phyloP scores from a whole-genome alignment of 73 alveolate genomes.

The Halteria grandinella region DNA sequence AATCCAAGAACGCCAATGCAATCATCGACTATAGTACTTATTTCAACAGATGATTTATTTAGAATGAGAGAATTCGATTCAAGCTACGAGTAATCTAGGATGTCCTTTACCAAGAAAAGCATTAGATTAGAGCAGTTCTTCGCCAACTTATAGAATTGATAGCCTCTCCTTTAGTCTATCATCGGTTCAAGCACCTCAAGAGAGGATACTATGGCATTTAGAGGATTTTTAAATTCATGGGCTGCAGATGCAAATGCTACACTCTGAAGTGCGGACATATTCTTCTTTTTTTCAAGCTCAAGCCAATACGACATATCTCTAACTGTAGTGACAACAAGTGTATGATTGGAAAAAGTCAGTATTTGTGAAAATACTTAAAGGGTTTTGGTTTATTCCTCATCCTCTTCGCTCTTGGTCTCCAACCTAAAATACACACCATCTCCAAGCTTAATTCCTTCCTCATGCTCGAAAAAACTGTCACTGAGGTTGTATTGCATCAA shows the following conservation, averaged over 20 bases:
- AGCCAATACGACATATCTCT: slow-evolving; percentile 21
- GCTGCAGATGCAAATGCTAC: slow-evolving; percentile 35
- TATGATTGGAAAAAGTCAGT: not conserved
- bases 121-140: slow-evolving; percentile 29
- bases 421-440: not conserved
- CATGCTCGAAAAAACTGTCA: not conserved
- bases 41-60: not conserved
- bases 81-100: slow-evolving; percentile 31
- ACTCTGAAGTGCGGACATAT: not conserved
- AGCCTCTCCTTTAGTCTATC: not conserved
- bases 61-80: slow-evolving; percentile 11
- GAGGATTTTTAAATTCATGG: slow-evolving; percentile 59
- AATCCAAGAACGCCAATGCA: not conserved
- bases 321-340: not conserved
- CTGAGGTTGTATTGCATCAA: not conserved
- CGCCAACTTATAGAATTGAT: slow-evolving; percentile 3
- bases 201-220: slow-evolving; percentile 30
- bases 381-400: not conserved
- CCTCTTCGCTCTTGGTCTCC: not conserved
- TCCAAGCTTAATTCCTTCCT: not conserved
- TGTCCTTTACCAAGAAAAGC: slow-evolving; percentile 43
- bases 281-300: slow-evolving; percentile 13
- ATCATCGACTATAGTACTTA: not conserved
- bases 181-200: slow-evolving; percentile 4
- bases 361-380: slow-evolving; percentile 8